These are phyloP conservation scores for Fusarium irregulare DNA, from an alignment of 2,329 filamentous ascomycete genomes.

Conservation along the genomic window DNA sequence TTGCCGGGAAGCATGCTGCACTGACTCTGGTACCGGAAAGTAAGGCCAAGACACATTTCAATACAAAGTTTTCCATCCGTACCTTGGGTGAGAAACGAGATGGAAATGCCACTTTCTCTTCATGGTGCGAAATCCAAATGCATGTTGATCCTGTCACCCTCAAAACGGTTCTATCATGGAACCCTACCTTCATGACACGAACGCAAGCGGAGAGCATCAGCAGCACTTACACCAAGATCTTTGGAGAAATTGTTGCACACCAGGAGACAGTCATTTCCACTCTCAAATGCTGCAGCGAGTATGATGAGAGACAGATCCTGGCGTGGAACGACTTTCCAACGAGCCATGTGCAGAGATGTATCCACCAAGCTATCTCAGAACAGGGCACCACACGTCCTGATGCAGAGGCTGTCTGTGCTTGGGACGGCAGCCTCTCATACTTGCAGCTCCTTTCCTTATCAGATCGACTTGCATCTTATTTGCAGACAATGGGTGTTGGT, in stretches of 20 bases:
- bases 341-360: constrained; percentile 51
- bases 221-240: constrained; percentile 61
- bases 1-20: neutral
- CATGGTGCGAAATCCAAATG: constrained; percentile 38
- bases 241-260: constrained; percentile 55
- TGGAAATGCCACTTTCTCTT: neutral
- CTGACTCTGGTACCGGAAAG: neutral
- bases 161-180: constrained; percentile 46
- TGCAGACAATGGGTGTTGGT: constrained; percentile 37
- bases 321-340: constrained; percentile 27
- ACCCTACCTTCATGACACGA: constrained; percentile 54
- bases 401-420: constrained; percentile 55
- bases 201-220: constrained; percentile 59
- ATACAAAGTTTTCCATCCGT: constrained; percentile 55
- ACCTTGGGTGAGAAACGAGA: constrained; percentile 42
- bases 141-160: constrained; percentile 32
- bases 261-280: constrained; percentile 55
- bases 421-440: constrained; percentile 59
- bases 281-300: constrained; percentile 61
- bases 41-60: constrained; percentile 53
- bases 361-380: constrained; percentile 56
- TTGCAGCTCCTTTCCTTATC: constrained; percentile 54
- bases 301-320: constrained; percentile 63
- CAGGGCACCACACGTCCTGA: constrained; percentile 50
- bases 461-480: constrained; percentile 48